Evolutionary conservation across 768 basidiomycete species (phyloP).

Genomic region (Termitomyces sp.): DNA sequence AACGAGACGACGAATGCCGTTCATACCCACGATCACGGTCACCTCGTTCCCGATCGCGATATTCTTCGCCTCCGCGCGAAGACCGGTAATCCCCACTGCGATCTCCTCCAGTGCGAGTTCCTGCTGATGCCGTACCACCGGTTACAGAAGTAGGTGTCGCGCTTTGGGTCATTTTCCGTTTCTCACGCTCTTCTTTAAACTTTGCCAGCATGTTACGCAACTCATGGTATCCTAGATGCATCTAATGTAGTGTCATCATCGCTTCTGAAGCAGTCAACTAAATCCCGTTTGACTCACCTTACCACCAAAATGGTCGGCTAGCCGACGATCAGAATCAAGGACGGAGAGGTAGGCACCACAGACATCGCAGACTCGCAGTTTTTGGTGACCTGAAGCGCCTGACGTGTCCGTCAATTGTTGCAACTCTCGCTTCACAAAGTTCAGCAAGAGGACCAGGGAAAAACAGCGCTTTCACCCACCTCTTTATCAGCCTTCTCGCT

Average conservation of each 20-base stretch:
- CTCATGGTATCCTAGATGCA: conserved; percentile 99
- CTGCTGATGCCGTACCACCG: conserved; percentile 32
- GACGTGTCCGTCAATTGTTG: conserved; percentile 97
- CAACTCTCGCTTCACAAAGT: conserved; percentile 68
- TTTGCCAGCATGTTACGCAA: conserved; percentile 89
- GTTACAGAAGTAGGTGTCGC: conserved; percentile 30
- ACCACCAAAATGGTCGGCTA: conserved; percentile 99
- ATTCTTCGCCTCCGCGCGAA: conserved; percentile 55
- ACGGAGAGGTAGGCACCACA: conserved; percentile 99
- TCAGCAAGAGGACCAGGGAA: conserved; percentile 5
- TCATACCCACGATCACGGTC: conserved; percentile 67
- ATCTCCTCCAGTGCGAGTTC: conserved; percentile 30
- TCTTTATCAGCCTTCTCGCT: conserved; percentile 95
- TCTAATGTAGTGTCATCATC: conserved; percentile 46
- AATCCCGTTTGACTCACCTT: conserved; percentile 57
- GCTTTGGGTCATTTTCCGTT: conserved; percentile 56
- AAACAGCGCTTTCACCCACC: conserved; percentile 35
- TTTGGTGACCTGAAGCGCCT: conserved; percentile 99
- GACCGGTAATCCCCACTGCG: conserved; percentile 47
- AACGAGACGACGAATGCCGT: conserved; percentile 61
- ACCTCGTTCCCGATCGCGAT: conserved; percentile 60
- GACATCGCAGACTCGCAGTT: conserved; percentile 98
- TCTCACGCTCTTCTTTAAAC: conserved; percentile 88
- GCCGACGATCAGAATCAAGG: conserved; percentile 94
- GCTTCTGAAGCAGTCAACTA: conserved; percentile 15